phyloP scores from a whole-genome alignment of 73 alveolate species.

The Paramecium sexaurelia region DNA sequence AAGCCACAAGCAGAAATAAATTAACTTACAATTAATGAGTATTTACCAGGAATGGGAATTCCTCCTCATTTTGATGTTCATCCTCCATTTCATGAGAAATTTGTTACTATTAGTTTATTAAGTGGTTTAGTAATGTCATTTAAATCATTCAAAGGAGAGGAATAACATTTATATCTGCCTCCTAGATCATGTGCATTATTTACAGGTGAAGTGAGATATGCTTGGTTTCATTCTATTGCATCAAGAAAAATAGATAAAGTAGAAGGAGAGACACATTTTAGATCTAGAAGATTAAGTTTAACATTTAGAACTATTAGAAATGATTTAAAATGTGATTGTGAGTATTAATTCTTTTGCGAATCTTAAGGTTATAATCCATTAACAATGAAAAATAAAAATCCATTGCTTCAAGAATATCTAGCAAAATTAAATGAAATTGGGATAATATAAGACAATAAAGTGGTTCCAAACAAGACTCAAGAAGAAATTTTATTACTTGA shows the following conservation, averaged over 20 bases:
- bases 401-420: slow-evolving; percentile 42
- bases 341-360: slow-evolving; percentile 78
- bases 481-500: slow-evolving; percentile 77
- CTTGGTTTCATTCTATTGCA: slow-evolving; percentile 84
- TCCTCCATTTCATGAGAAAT: slow-evolving; percentile 85
- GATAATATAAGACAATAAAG: slow-evolving; percentile 65
- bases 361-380: slow-evolving; percentile 71
- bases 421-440: slow-evolving; percentile 67
- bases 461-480: slow-evolving; percentile 76
- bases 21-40: slow-evolving; percentile 79
- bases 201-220: slow-evolving; percentile 82
- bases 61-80: slow-evolving; percentile 90
- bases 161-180: slow-evolving; percentile 72
- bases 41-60: slow-evolving; percentile 87
- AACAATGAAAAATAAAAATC: slow-evolving; percentile 70
- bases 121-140: slow-evolving; percentile 81
- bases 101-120: slow-evolving; percentile 71
- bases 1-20: slow-evolving; percentile 66
- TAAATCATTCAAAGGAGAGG: slow-evolving; percentile 75
- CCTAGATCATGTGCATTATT: slow-evolving; percentile 78
- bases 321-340: slow-evolving; percentile 75
- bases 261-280: slow-evolving; percentile 73
- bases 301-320: slow-evolving; percentile 77
- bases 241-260: slow-evolving; percentile 83
- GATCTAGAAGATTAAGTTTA: slow-evolving; percentile 80